phyloP scores from a whole-genome alignment of 192 early-diverging fungal genomes.

The Entomortierella lignicola region DNA sequence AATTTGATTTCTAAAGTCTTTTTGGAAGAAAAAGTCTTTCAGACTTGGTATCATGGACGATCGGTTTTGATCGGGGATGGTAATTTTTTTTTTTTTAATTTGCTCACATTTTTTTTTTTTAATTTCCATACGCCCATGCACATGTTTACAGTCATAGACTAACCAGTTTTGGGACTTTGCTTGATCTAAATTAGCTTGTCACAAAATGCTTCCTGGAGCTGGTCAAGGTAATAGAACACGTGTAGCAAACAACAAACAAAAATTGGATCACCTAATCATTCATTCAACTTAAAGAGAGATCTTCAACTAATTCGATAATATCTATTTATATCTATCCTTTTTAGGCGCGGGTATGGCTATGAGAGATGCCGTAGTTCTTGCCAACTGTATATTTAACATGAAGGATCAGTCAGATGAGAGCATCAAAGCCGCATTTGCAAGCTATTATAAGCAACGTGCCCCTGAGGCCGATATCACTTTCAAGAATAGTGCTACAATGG shows the following conservation, averaged over 20 bases:
- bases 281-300: too few species aligned
- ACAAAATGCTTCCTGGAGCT: slow-evolving; percentile 31
- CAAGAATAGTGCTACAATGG: not conserved
- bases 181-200: slow-evolving; percentile 12
- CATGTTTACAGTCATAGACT: too few species aligned
- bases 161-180: not conserved
- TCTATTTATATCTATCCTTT: too few species aligned
- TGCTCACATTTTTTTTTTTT: too few species aligned
- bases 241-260: too few species aligned
- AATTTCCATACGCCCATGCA: too few species aligned
- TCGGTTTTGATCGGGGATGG: slow-evolving; percentile 35
- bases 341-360: slow-evolving; percentile 26
- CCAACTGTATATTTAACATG: slow-evolving; percentile 25
- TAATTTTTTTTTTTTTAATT: not conserved
- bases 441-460: slow-evolving; percentile 17
- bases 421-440: slow-evolving; percentile 15
- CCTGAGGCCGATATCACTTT: slow-evolving; percentile 6
- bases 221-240: too few species aligned
- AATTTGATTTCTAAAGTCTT: slow-evolving; percentile 34
- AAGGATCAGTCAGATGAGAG: not conserved
- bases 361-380: slow-evolving; percentile 19
- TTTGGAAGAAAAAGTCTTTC: slow-evolving; percentile 33
- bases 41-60: slow-evolving; percentile 32
- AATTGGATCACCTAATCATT: too few species aligned
- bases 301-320: too few species aligned